Percentiles rank a stretch among this genome's conserved stretches.
phyloP scores from a whole-genome alignment of 164 flowering plant species.

The Platanus orientalis region DNA sequence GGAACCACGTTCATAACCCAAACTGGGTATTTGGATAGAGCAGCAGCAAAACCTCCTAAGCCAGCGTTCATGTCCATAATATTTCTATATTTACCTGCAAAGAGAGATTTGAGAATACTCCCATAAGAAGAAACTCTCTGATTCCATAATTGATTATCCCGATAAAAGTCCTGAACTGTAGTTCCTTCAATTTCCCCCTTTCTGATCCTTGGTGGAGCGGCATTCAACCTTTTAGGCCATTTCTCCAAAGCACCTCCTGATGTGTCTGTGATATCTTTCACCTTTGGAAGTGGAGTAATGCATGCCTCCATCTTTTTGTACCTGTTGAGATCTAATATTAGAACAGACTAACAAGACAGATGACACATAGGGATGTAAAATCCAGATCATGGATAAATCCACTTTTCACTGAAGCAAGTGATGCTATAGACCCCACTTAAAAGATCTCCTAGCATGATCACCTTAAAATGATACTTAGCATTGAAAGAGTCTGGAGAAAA shows the following conservation, averaged over 20 bases:
- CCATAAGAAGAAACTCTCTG: conserved; percentile 34
- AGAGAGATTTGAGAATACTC: conserved; percentile 23
- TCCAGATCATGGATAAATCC: too few species aligned
- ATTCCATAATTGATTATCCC: conserved; percentile 43
- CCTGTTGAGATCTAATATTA: conserved; percentile 24
- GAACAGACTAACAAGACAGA: too few species aligned
- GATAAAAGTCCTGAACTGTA: conserved; percentile 20
- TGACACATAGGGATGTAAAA: too few species aligned
- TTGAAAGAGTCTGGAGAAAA: too few species aligned
- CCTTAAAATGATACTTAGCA: too few species aligned
- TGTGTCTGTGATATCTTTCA: conserved; percentile 19
- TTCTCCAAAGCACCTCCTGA: conserved; percentile 42
- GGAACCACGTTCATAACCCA: conserved; percentile 82
- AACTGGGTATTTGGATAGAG: conserved; percentile 36
- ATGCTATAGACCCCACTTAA: too few species aligned
- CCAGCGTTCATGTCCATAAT: too few species aligned
- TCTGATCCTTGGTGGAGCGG: conserved; percentile 35
- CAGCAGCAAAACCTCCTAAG: conserved; percentile 61
- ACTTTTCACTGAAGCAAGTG: too few species aligned
- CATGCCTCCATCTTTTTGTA: conserved; percentile 48
- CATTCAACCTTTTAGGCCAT: conserved; percentile 49
- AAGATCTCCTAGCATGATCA: too few species aligned
- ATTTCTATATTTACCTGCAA: conserved; percentile 43
- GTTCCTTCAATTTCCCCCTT: conserved; percentile 17
- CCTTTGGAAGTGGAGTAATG: conserved; percentile 46